Base-by-base conservation (phyloP, 345 rosid species). In the Brassica cretica region DNA sequence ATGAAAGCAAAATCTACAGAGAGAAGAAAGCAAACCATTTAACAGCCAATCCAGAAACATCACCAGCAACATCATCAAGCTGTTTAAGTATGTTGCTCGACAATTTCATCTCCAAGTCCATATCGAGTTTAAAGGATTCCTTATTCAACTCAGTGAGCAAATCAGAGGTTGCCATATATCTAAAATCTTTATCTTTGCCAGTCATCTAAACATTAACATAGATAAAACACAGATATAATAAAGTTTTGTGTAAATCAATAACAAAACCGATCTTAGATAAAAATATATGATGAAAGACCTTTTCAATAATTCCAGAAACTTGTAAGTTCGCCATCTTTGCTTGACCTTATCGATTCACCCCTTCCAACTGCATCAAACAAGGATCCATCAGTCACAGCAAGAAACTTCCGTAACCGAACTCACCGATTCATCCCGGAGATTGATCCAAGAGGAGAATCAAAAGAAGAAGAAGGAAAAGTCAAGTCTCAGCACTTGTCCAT, bases 131-230 rank as follows among this genome's bases (percentile, higher is more conserved):
- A 69, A 96, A 90, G 9, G 84, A 82, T 11, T 96, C 99, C 82
- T 87, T 93, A 88, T 88, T 96, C 81, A 96, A 82, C 90, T 96
- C 99, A 78, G 83, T 93, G 53, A 96, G 84, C 87, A 96, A 82
- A 87, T 96, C 99, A 59, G 99, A 96, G 1, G 99, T 96, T 37
- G 99, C 99, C 99, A 96, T 96, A 81, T 96, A 96, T 80, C 98
- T 89, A 73, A 88, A 96, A 81, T 96, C 99, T 82, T 96, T 93
- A 87, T 96, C 99, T 85, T 93, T 96, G 33, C 99, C 99, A 0
- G 96, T 96, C 96, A 96, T 96, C 99, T 96, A 72, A 80, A 80
- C 53, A 73, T 68, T 68, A 53, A 56, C 32, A 15, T 0, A 19
- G 9, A 59, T 64, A 46, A 73, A 15, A 70, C n/a, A 51, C 49